These are phyloP conservation scores for Fusarium scirpi DNA, from an alignment of 2,329 filamentous ascomycete genomes.

Conservation along the genomic window DNA sequence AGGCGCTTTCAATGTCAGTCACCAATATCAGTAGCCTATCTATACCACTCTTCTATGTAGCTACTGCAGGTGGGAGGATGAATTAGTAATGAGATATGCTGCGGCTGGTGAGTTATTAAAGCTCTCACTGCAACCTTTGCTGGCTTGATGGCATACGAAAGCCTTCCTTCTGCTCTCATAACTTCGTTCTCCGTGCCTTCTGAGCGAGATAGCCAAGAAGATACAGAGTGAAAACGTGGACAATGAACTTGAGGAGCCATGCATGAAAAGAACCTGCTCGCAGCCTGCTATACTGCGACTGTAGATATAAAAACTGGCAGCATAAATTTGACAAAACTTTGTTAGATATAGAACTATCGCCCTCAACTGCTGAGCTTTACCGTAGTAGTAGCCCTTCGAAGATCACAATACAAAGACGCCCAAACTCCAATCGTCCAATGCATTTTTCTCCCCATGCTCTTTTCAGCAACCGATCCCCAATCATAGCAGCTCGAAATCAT, in stretches of 20 bases:
- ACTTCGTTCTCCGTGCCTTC: background rate
- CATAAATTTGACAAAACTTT: background rate
- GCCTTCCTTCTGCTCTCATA: background rate
- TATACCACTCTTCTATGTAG: background rate
- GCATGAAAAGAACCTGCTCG: background rate
- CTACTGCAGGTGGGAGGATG: background rate
- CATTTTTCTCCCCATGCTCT: background rate
- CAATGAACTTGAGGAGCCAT: too few species aligned
- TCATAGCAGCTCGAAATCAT: slow-evolving; percentile 93
- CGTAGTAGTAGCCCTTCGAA: background rate
- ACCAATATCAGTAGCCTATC: background rate
- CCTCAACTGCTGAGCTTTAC: slow-evolving; percentile 5
- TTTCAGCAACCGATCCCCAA: background rate
- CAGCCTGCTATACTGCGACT: background rate
- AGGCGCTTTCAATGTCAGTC: slow-evolving; percentile 1
- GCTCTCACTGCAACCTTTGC: too few species aligned
- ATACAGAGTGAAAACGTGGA: background rate
- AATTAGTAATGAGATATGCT: background rate
- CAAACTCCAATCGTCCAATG: slow-evolving; percentile 40
- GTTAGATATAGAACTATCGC: background rate
- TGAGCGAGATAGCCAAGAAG: background rate
- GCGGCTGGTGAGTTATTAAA: background rate
- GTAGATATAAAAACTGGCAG: background rate
- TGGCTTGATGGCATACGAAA: background rate
- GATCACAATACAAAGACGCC: slow-evolving; percentile 30